Base-by-base conservation (phyloP, 2,329 filamentous ascomycete species). In the Diaporthe australafricana region DNA sequence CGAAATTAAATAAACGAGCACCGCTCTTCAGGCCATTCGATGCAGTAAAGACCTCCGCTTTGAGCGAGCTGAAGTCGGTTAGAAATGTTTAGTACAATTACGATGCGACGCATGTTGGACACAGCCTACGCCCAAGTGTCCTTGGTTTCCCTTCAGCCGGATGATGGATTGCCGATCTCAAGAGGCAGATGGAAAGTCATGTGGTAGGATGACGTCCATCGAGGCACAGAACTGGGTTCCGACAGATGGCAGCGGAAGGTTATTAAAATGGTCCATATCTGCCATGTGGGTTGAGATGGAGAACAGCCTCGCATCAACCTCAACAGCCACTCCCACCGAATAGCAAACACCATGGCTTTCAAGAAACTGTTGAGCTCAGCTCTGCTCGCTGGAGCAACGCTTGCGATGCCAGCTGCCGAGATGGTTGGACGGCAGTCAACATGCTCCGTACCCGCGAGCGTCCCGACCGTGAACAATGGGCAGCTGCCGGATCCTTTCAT, bases 401-500 rank as follows among this genome's bases (percentile, higher is more conserved):
- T 80, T 32, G 80, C 80, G 48, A 75, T 79, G 42, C 80, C 81
- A 12, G 78, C 78, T 67, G 75, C 74, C 65, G 40, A 57, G 3
- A 78, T 85, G 73, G 81, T 83, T 74, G 75, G 77, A 74, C 80
- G 82, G 60, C 81, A 83, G 73, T 56, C 70, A 22, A 77, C 79
- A 68, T 85, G 84, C 78, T 76, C 79, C n/a, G 72, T 80, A 40
- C 62, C 76, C 57, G 74, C 76, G 74, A 80, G 72, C 72, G 81
- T 82, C 74, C 77, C 83, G 12, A 75, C 81, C 27, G 80, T 83
- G 71, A 79, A 78, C 78, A 75, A 76, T 35, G 77, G 79, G 72
- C 81, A 83, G 78, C 81, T 86, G 22, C 83, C 83, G 5, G 84
- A 88, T 78, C 87, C 86, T 42, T 88, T 88, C 79, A 84, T 82